These are phyloP conservation scores for Cymbopogon flexuosus DNA, from an alignment of 202 grass and related monocot species.

Conservation along the genomic window DNA sequence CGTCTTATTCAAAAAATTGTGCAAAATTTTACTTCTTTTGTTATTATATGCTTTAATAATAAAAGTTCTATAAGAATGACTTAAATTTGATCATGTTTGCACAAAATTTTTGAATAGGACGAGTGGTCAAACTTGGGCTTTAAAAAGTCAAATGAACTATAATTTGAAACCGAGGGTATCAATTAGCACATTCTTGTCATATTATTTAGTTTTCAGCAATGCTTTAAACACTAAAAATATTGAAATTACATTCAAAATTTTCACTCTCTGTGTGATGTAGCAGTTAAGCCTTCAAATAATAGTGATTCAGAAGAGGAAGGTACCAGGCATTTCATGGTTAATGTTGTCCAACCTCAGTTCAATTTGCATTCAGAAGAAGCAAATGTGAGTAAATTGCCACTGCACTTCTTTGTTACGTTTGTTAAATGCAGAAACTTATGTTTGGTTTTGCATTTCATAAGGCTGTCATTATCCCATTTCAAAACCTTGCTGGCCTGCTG, in stretches of 20 bases:
- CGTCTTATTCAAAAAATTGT: too few relatives aligned
- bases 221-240: conserved; percentile 9
- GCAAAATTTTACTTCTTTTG: too few relatives aligned
- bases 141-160: too few relatives aligned
- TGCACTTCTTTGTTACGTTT: conserved; percentile 18
- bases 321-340: conserved; percentile 86
- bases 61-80: too few relatives aligned
- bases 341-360: conserved; percentile 91
- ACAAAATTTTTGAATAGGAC: too few relatives aligned
- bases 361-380: conserved; percentile 99
- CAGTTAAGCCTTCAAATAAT: conserved; percentile 48
- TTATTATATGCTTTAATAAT: too few relatives aligned
- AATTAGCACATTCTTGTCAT: conserved; percentile 21
- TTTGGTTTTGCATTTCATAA: conserved; percentile 14
- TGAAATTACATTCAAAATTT: conserved; percentile 18
- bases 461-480: neutral
- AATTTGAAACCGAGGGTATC: neutral
- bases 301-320: conserved; percentile 75
- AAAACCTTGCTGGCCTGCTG: neutral
- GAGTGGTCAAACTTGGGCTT: too few relatives aligned
- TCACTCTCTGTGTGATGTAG: conserved; percentile 39
- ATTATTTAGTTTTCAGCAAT: conserved; percentile 27
- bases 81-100: too few relatives aligned
- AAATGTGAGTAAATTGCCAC: conserved; percentile 66
- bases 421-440: neutral